Evolutionary conservation across 2,329 filamentous ascomycete genomes (phyloP), one percentile per base, ranked within the genome.

Genomic region (Fusarium anguioides): DNA sequence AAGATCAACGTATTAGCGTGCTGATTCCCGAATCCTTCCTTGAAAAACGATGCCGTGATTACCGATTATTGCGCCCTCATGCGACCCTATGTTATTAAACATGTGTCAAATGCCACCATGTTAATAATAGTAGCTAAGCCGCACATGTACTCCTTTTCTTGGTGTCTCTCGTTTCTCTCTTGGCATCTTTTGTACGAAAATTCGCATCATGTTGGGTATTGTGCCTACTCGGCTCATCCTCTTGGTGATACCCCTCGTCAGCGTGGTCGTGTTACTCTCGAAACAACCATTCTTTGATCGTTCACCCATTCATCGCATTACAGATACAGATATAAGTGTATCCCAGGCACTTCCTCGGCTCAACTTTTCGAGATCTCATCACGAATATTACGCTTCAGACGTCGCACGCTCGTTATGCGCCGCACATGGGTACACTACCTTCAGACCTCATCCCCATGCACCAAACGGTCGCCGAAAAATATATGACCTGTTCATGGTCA

Each of bases 401-500:
- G 69, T 69, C 8, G 75, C 75, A 20, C 70, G 47, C 23, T 64
- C 70, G 3, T 72, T 78, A 29, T 79, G 77, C 62, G 64, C 66
- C 8, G 68, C 76, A 15, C 77, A 78, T 33, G 76, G 75, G 29
- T 79, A 77, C 56, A 53, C 67, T 6, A 67, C 75, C 55, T 78
- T 77, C 35, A 47, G 59, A 17, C 74, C 76, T 4, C 53, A 21
- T 24, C 52, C 66, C 20, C 44, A 37, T 33, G 54, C 71, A 23
- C 40, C 48, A 8, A 57, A 66, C 8, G 70, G 72, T 35, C 68
- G 73, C 48, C 76, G 75, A 68, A 78, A 76, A 54, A 65, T 78
- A 26, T 78, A 77, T 60, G 88, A 91, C 72, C 79, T 91, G 3
- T 81, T 89, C 69, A 84, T 89, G 80, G 76, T 90, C 68, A 89